Evolutionary conservation across 2,329 filamentous ascomycete genomes (phyloP), one percentile per base, ranked within the genome.

Genomic region (Pyrenochaeta sp.): DNA sequence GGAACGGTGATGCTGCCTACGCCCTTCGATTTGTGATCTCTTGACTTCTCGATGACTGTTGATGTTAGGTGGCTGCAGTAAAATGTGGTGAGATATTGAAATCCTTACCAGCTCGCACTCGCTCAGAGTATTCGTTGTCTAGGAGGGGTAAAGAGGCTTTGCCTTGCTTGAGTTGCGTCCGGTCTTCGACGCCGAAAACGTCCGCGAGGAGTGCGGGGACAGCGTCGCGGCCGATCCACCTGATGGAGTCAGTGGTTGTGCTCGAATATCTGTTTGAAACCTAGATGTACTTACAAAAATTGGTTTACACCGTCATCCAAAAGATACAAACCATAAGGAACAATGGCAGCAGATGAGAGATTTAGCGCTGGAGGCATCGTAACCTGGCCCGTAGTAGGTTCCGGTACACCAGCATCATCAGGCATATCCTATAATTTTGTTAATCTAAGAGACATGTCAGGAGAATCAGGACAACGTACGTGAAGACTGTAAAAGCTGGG

Each of bases 231-330:
- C 95, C 95, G 22, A 98, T 86, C 95, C 95, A 99, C n/a, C 66
- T 69, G 43, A 9, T 30, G 9, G 36, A 10, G 39, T 69, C 56
- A 67, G 58, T 30, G 10, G 22, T 0, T 6, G 12, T 34, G 3
- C 13, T 47, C 7, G 43, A 25, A 34, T 15, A 37, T 22, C 10
- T 12, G 22, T 2, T 10, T 5, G 22, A 2, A 10, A 28, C 19
- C 15, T 19, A 13, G 7, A 25, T 36, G 3, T 47, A 63, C 66
- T 50, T 61, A 69, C 54, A 99, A 81, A 85, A 99, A 99, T 77
- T 99, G 95, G 5, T 92, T 97, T 79, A 97, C 94, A 2, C 93
- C 93, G 72, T 99, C 95, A 71, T 99, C 95, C 69, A 99, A 95
- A 56, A 99, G 86, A 78, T 99, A 99, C 19, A 99, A 82, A 28